These are phyloP conservation scores for Dactylonectria estremocensis DNA, from an alignment of 2,329 filamentous ascomycete genomes.

Conservation along the genomic window DNA sequence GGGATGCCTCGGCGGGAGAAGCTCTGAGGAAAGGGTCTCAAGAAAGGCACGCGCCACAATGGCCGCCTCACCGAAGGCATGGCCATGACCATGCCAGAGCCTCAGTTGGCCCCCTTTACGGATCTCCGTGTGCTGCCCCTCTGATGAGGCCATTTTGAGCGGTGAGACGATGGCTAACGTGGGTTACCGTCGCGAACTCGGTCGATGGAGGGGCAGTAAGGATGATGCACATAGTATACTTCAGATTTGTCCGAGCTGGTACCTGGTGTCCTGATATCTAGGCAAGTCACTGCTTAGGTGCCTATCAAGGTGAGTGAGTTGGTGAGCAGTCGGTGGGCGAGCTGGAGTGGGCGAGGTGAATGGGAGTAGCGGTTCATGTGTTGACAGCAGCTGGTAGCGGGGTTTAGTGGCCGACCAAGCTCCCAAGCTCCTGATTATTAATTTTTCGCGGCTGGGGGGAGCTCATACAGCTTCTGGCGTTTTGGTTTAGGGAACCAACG, in stretches of 20 bases:
- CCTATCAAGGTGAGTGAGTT: neutral
- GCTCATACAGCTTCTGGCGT: neutral
- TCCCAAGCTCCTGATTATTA: neutral
- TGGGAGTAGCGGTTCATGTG: neutral
- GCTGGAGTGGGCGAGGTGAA: neutral
- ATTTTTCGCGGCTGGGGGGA: neutral
- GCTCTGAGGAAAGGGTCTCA: neutral
- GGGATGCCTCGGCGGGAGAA: no score
- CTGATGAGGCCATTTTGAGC: conserved; percentile 19
- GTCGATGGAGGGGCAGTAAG: neutral
- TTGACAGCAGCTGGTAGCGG: neutral
- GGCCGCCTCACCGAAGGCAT: conserved; percentile 17
- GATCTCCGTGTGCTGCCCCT: neutral
- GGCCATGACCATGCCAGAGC: conserved; percentile 9
- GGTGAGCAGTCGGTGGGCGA: neutral
- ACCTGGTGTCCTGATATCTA: neutral
- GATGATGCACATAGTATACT: neutral
- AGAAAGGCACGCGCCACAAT: neutral
- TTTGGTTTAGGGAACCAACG: neutral
- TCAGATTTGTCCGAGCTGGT: neutral
- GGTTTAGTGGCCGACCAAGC: neutral
- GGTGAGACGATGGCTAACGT: conserved; percentile 16
- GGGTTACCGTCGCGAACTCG: neutral
- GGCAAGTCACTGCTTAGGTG: no score
- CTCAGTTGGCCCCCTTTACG: neutral